Conservation (phyloP, 1,284 basidiomycete species). For the Thelephora terrestris region DNA sequence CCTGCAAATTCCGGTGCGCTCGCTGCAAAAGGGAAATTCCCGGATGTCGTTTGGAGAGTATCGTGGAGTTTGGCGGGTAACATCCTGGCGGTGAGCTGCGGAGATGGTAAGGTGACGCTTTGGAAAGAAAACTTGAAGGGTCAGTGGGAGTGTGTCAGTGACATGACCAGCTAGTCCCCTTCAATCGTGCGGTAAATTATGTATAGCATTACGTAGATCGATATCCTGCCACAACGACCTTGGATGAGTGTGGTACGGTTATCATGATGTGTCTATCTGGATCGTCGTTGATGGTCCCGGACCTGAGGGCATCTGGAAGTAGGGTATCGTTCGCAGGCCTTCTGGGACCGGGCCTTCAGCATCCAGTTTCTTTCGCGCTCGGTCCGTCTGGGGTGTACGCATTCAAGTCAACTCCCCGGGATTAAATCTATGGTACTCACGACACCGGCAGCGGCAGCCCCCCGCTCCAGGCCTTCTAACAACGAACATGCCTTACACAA, state of each 20-base stretch:
- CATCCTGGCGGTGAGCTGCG: constrained; percentile 93
- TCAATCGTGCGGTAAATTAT: background rate
- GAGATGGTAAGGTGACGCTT: constrained; percentile 94
- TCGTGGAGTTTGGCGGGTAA: constrained; percentile 97
- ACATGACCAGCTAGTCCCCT: constrained; percentile 67
- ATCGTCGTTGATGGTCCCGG: constrained; percentile 9
- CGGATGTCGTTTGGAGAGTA: constrained; percentile 94
- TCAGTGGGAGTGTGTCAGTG: constrained; percentile 92
- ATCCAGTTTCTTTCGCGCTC: constrained; percentile 50
- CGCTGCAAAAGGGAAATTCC: constrained; percentile 63
- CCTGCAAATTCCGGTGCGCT: constrained; percentile 29
- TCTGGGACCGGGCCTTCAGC: constrained; percentile 47
- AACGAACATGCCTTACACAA: constrained; percentile 90
- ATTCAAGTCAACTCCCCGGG: constrained; percentile 6
- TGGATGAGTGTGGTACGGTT: background rate
- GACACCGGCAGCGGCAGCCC: constrained; percentile 55
- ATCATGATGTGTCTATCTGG: constrained; percentile 17
- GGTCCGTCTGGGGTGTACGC: constrained; percentile 41
- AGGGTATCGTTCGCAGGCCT: constrained; percentile 57
- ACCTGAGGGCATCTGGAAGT: constrained; percentile 31
- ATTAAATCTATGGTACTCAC: constrained; percentile 34
- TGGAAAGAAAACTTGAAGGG: constrained; percentile 98
- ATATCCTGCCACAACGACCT: background rate
- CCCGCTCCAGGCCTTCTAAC: constrained; percentile 84
- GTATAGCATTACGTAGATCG: too few relatives aligned